A percentile compares a stretch with the other conserved stretches of the same genome.
Conservation (phyloP, 2,329 filamentous ascomycete species). For the Clathrospora elynae region DNA sequence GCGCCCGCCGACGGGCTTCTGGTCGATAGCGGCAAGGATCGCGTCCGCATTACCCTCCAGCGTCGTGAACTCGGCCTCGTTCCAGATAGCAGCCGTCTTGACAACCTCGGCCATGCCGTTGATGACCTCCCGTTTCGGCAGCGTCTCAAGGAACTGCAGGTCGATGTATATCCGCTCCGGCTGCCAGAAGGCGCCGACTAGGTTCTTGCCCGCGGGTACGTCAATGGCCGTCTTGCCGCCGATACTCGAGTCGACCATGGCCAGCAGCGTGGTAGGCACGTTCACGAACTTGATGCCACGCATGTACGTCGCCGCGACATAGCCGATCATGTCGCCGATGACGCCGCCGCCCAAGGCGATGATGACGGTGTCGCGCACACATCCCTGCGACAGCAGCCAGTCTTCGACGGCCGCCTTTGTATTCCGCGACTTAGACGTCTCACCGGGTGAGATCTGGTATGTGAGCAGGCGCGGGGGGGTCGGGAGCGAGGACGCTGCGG, state of each 20-base stretch:
- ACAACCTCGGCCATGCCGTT: constrained; percentile 99
- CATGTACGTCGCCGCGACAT: constrained; percentile 98
- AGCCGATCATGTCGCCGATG: constrained; percentile 97
- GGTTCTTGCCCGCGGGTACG: constrained; percentile 91
- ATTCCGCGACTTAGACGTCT: constrained; percentile 89
- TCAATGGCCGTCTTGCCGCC: constrained; percentile 99
- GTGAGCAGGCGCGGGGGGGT: constrained; percentile 72
- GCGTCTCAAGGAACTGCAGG: constrained; percentile 84
- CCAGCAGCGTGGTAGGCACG: constrained; percentile 89
- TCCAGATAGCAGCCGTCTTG: constrained; percentile 96
- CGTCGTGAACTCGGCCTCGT: constrained; percentile 81
- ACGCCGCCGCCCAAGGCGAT: constrained; percentile 95
- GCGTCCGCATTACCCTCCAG: constrained; percentile 80
- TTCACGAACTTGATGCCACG: constrained; percentile 94
- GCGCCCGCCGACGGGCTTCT: constrained; percentile 60
- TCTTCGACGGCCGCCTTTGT: constrained; percentile 97
- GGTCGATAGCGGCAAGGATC: constrained; percentile 74
- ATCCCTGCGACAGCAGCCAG: constrained; percentile 92
- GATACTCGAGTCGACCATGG: constrained; percentile 99
- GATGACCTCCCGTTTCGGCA: constrained; percentile 90
- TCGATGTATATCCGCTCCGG: constrained; percentile 94
- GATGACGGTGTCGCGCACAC: constrained; percentile 91
- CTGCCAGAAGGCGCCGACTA: constrained; percentile 97
- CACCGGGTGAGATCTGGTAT: constrained; percentile 89
- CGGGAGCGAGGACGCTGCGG: constrained; percentile 52